Base-by-base conservation (phyloP, 225 moss, liverwort and hornwort genomes). In the Marchantia polymorpha region DNA sequence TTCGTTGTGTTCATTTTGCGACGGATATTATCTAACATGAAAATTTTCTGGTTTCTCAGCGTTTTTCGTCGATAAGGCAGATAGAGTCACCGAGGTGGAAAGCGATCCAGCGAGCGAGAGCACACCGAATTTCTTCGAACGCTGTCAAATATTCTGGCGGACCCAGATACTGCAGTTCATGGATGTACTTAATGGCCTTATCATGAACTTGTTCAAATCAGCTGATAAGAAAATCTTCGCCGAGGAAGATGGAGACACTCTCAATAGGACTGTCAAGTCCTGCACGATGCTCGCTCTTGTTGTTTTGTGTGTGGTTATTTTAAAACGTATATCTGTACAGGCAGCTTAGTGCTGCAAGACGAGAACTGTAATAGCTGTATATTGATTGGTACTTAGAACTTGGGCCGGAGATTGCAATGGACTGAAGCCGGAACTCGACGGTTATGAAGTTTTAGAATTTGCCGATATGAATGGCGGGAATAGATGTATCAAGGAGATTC, bases 251-350 rank as follows among this genome's bases (percentile, higher is more conserved):
- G 88, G 89, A 39, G 90, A 88, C 4, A 68, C 84, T 3, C 64
- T 94, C 29, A 92, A 94, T 75, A 87, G 78, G 80, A 90, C 92
- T 16, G 80, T 97, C 9, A 90, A 91, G 83, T 93, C 92, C 64
- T 93, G 93, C 16, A 91, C 92, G 74, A 91, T 97, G 93, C 87
- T 97, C 3, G 91, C 97, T 25, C 75, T 97, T 66, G 56, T 97
- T 84, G 92, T 97, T 27, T 58, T 97, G 85, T 89, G 92, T 81
- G 80, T 97, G 51, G 97, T 97, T 47, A 83, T 94, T 76, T 92
- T 92, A 46, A 97, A 94, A 79, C 84, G 84, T 20, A 75, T 75
- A 51, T 53, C 59, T 81, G 74, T 78, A 81, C 86, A 81, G 83
- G 83, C 71, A 80, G 81, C 81, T 65, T 83, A 81, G 69, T 78